Base-by-base conservation (phyloP, 176 grass and related monocot genomes). In the Echinochloa phyllopogon region DNA sequence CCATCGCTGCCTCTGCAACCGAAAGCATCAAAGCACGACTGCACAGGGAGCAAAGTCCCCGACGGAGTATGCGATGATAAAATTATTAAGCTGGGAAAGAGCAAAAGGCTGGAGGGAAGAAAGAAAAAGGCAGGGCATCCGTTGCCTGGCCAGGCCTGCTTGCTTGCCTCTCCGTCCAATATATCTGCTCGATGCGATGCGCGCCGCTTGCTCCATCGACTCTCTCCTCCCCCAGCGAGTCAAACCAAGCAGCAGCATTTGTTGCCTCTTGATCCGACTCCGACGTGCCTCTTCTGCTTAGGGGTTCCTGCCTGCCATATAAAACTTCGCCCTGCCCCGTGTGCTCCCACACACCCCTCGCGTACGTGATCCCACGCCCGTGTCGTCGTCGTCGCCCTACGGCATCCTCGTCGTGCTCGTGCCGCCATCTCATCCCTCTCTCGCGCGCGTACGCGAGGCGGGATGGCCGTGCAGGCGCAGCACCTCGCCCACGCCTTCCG, bases 391-490 rank as follows among this genome's bases (percentile, higher is more conserved):
- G 59, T 14, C 25, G 24, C 59, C 23, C 74, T 80, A 21, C 71
- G 41, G 24, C 57, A 21, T 69, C 71, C 50, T 0, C 10, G 17
- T 6, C 48, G 10, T 20, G n/a, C 29, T 41, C 59, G 6, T 33
- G 18, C 68, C 47, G 25, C 78, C 72, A n/a, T n/a, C n/a, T n/a
- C n/a, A n/a, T n/a, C 29, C 48, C 65, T n/a, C n/a, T 18, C 7
- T 17, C 50, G 6, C 21, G 10, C 13, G 51, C 2, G 44, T 16
- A 3, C 20, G 17, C 33, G 23, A 8, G 6, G 53, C 11, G 33
- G 33, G 40, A 92, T 92, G 90, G 87, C 84, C 44, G 87, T 91
- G 77, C 77, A 85, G 79, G 89, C 89, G 60, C 88, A 79, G 65
- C 49, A 70, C 76, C 67, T 69, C 71, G 51, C 77, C 76, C 68